Evolutionary conservation across 1,139 yeast genomes (phyloP), one percentile per base, ranked within the genome.

Genomic region (Chernovozyma sophiae-reginae): DNA sequence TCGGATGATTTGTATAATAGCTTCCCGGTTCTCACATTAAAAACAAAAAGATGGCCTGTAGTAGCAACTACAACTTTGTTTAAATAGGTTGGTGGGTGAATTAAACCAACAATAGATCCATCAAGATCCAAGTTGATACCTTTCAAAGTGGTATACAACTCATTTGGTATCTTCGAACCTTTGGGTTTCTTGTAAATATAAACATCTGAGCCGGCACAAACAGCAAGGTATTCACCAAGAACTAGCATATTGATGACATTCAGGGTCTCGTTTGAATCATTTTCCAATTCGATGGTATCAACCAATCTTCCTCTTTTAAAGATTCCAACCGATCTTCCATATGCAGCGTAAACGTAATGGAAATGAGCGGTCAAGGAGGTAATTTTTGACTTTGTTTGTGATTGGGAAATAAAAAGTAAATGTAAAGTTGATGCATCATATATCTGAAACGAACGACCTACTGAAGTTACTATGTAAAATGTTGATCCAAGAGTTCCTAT

Each of bases 401-500:
- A 75, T 46, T 80, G 86, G 2, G 96, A 86, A 10, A 92, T 95
- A 62, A 92, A 94, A 27, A 92, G 65, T 46, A 92, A 68, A 50
- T 86, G 95, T 44, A 92, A 70, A 4, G 86, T 87, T 30, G 92
- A 78, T 13, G 96, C 96, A 64, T 92, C 98, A 53, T 86, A 94
- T 27, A 92, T 86, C 58, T 92, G 98, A 62, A 92, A 87, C 1
- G 94, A 76, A 41, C 79, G 73, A 4, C 97, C 98, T 20, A 92
- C 96, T 26, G 87, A 81, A 0, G 98, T 90, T 11, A 86, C 95
- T 33, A 87, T 78, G 50, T 90, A 84, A 52, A 85, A 90, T 1
- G 95, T 81, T 14, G 86, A 74, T 39, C 99, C 99, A 40, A 92
- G 70, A 1, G 92, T 79, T 23, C 97, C 95, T 25, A 89, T 68